These are phyloP conservation scores for Juglanconis oblonga DNA, from an alignment of 2,329 filamentous ascomycete species.

Conservation along the genomic window DNA sequence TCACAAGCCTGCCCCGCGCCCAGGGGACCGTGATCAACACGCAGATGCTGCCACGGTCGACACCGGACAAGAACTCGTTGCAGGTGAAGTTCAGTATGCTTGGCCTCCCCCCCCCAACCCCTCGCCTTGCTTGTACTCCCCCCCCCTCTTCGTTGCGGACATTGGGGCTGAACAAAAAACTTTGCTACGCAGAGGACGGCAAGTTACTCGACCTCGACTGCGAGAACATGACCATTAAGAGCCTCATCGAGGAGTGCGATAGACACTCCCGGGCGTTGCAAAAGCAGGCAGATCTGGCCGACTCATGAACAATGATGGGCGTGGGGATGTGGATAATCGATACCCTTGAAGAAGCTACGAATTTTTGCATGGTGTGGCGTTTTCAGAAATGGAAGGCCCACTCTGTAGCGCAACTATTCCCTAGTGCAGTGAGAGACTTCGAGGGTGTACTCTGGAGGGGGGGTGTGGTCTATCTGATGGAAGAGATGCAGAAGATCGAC, in stretches of 20 bases:
- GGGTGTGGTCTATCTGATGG: no score
- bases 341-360: not conserved
- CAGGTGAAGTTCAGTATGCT: constrained; percentile 80
- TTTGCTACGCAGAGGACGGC: constrained; percentile 69
- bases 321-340: not conserved
- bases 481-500: no score
- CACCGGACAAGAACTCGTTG: constrained; percentile 66
- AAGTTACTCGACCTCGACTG: constrained; percentile 83
- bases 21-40: constrained; percentile 75
- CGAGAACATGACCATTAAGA: constrained; percentile 78
- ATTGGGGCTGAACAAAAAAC: not conserved
- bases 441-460: no score
- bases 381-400: not conserved
- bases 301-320: constrained; percentile 25
- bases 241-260: constrained; percentile 84
- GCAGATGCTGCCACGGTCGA: constrained; percentile 68
- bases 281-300: constrained; percentile 75
- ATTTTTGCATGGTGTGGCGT: constrained; percentile 13
- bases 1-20: constrained; percentile 74
- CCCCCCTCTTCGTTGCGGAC: not conserved
- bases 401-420: not conserved
- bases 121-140: not conserved
- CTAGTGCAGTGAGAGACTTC: not conserved
- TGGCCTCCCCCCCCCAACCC: not conserved
- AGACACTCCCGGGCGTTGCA: constrained; percentile 80